These are phyloP conservation scores for Phytopythium cucurbitacearum DNA, from an alignment of 352 stramenopile species.

Conservation along the genomic window DNA sequence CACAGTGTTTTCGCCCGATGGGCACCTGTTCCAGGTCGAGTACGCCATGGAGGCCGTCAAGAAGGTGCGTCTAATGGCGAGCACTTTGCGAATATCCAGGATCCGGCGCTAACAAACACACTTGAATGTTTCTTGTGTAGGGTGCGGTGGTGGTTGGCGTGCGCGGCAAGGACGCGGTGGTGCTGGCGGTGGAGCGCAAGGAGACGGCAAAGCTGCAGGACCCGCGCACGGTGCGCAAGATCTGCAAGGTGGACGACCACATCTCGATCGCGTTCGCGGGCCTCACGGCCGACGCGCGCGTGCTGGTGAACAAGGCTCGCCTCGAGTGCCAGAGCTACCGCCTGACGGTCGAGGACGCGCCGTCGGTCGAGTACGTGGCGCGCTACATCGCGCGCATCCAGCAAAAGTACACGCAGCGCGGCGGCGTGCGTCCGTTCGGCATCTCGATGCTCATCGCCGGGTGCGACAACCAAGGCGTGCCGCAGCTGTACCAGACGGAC, in stretches of 20 bases:
- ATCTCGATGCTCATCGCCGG: conserved; percentile 97
- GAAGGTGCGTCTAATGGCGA: conserved; percentile 46
- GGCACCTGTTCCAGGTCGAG: conserved; percentile 99
- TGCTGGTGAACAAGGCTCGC: conserved; percentile 96
- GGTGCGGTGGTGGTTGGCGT: conserved; percentile 97
- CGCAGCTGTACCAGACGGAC: conserved; percentile 98
- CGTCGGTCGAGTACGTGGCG: conserved; percentile 96
- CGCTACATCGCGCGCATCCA: conserved; percentile 96
- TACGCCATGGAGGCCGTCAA: conserved; percentile 99
- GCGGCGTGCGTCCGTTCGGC: conserved; percentile 97
- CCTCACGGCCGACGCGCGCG: conserved; percentile 97
- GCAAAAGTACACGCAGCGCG: conserved; percentile 98
- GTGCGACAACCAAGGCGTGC: conserved; percentile 88
- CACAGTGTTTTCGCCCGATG: conserved; percentile 99
- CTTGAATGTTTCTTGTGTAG: conserved; percentile 17
- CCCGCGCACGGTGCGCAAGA: conserved; percentile 98
- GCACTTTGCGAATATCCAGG: not conserved
- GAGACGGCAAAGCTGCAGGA: conserved; percentile 94
- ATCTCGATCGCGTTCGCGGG: conserved; percentile 98
- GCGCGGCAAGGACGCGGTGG: conserved; percentile 94
- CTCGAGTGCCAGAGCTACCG: conserved; percentile 99
- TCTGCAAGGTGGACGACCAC: conserved; percentile 98
- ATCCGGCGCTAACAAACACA: not conserved
- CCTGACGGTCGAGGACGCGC: conserved; percentile 93
- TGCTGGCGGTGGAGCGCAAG: conserved; percentile 91